Evolutionary conservation across 2,329 filamentous ascomycete genomes (phyloP).

Genomic region (Teratosphaeria zuluensis): DNA sequence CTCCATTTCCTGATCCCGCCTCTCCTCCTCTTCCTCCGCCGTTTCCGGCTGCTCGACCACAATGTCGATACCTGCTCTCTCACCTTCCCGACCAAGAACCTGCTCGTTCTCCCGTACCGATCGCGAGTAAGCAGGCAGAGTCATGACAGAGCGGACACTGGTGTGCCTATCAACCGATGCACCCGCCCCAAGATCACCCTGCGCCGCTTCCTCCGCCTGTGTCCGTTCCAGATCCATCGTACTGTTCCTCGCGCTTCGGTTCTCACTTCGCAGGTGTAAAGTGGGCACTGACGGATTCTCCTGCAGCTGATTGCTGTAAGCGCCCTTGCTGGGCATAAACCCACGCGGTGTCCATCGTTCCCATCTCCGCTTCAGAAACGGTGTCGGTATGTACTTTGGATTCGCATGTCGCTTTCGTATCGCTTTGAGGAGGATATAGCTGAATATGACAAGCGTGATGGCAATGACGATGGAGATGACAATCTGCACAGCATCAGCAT

Average conservation of each 20-base stretch:
- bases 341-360: constrained; percentile 20
- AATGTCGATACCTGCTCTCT: constrained; percentile 81
- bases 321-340: constrained; percentile 15
- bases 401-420: constrained; percentile 16
- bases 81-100: constrained; percentile 79
- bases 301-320: constrained; percentile 23
- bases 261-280: constrained; percentile 15
- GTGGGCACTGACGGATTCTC: constrained; percentile 16
- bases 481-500: constrained; percentile 2
- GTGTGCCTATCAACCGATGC: constrained; percentile 63
- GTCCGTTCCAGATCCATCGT: constrained; percentile 14
- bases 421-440: constrained; percentile 11
- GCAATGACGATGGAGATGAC: constrained; percentile 8
- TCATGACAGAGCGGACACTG: constrained; percentile 88
- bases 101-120: constrained; percentile 66
- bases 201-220: constrained; percentile 10
- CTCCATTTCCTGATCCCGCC: constrained; percentile 87
- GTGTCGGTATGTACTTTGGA: constrained; percentile 23
- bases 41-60: constrained; percentile 80
- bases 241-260: constrained; percentile 15
- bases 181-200: constrained; percentile 25
- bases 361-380: constrained; percentile 25
- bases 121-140: constrained; percentile 72
- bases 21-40: constrained; percentile 63
- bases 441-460: constrained; percentile 6